Evolutionary conservation across 73 alveolate species (phyloP), one percentile per base, ranked within the genome.

Genomic region (Breviolum minutum): DNA sequence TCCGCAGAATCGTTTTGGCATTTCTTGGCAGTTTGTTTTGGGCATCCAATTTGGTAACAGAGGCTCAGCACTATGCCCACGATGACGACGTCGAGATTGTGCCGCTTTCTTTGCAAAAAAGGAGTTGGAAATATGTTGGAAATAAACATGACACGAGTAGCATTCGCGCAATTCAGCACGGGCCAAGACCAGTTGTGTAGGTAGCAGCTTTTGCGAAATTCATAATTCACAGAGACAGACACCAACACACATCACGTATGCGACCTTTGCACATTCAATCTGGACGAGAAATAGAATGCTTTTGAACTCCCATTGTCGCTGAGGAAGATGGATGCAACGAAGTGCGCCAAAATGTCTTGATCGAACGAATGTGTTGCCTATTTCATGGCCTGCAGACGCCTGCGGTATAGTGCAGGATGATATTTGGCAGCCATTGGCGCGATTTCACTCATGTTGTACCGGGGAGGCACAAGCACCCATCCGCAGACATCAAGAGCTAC

Each of bases 281-380:
- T 40, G 54, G 5, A 3, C 54, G 54, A 40, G 54, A 40, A 40
- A 40, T 40, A 40, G 54, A 40, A 71, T 77, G 86, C 61, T 10
- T 77, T 63, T 29, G 62, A 22, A 77, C 86, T 40, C 54, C 54
- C 54, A 40, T 40, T 40, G 77, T 68, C n/a, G 77, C 93, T 20
- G n/a, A 89, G 96, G 96, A 89, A 89, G 87, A 89, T 89, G 96
- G 96, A 89, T n/a, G 96, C 96, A 29, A 89, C 96, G 19, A 32
- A 89, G 96, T 89, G 96, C 73, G 87, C 96, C 84, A 30, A 81
- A 69, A 54, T 29, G 70, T 13, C 54, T 30, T 13, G 7, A 13
- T 11, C 63, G 63, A 29, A 20, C 32, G 13, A 0, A 22, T 13
- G 40, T 6, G 13, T 17, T 17, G 40, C 81, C 7, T 71, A 11